Evolutionary conservation across 306 rosid species (phyloP).

Genomic region (Quercus ilex): DNA sequence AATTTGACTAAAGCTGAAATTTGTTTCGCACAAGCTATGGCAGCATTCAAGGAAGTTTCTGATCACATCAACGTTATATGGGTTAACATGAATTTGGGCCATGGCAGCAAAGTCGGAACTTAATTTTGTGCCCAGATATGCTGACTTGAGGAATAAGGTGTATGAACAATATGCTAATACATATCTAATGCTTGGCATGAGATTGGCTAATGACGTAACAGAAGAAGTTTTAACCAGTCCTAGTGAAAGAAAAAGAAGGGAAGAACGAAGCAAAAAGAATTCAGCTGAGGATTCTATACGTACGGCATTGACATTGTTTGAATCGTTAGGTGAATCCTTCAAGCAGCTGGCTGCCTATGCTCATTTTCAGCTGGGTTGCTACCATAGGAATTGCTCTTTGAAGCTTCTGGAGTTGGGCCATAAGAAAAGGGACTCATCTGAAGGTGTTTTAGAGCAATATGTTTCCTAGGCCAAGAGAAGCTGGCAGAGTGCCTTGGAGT

Average conservation of each 20-base stretch:
- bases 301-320: conserved; percentile 76
- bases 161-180: conserved; percentile 81
- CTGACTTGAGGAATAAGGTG: conserved; percentile 67
- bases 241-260: conserved; percentile 41
- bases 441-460: conserved; percentile 67
- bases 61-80: conserved; percentile 84
- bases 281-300: conserved; percentile 88
- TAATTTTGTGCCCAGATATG: conserved; percentile 26
- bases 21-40: conserved; percentile 74
- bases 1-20: conserved; percentile 70
- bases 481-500: conserved; percentile 80
- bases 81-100: conserved; percentile 88
- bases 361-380: conserved; percentile 79
- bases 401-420: conserved; percentile 63
- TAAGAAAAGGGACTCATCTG: conserved; percentile 44
- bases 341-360: conserved; percentile 93
- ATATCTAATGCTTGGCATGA: conserved; percentile 91
- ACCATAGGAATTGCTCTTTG: conserved; percentile 81
- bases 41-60: conserved; percentile 80
- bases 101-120: conserved; percentile 84
- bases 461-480: conserved; percentile 85
- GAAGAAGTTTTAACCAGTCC: conserved; percentile 49
- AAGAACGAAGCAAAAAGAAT: conserved; percentile 63
- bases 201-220: conserved; percentile 68
- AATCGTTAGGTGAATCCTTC: conserved; percentile 79